Evolutionary conservation across 2,329 filamentous ascomycete species (phyloP), one percentile per base, ranked within the genome.

Genomic region (Colletotrichum sojae): DNA sequence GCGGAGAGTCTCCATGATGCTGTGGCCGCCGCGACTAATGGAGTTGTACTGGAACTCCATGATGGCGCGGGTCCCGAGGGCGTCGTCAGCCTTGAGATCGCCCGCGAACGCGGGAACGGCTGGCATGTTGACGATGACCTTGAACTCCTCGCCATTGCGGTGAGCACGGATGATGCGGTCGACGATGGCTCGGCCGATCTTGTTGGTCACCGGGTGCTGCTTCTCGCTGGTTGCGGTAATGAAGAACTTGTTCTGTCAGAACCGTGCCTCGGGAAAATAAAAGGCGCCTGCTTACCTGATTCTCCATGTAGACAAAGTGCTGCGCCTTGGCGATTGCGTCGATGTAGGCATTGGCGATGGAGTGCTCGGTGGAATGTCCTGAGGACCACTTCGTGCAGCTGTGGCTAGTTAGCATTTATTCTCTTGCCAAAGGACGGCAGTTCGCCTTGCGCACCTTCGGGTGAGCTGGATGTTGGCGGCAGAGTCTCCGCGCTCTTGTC

Each of bases 1-100:
- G 18, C 84, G 83, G 60, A 95, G 86, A 53, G 85, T 85, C 78
- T 95, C 92, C 76, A 95, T 90, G 77, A 97, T 96, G 67, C 90
- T 92, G 77, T 93, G 82, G 3, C 92, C 92, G 39, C 92, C 92
- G 43, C 93, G 89, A 78, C 89, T 92, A 81, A 96, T 96, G 59
- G 89, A 92, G 75, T 89, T 85, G 80, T 96, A 95, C 77, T 96
- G 93, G 78, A 92, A 95, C 77, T 96, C 93, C 92, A 96, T 95
- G 75, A 97, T 95, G 5, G 93, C 94, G 43, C 94, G 86, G 0
- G 93, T 96, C 22, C 92, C 92, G 1, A 95, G 83, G 9, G 91
- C 90, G 22, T 88, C 90, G 60, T 95, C 91, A 0, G 86, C 86
- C 74, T 92, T 88, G 56, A 97, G 84, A 74, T 96, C 93, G 5